Evolutionary conservation across 345 rosid genomes (phyloP), one percentile per base, ranked within the genome.

Genomic region (Corchorus capsularis): DNA sequence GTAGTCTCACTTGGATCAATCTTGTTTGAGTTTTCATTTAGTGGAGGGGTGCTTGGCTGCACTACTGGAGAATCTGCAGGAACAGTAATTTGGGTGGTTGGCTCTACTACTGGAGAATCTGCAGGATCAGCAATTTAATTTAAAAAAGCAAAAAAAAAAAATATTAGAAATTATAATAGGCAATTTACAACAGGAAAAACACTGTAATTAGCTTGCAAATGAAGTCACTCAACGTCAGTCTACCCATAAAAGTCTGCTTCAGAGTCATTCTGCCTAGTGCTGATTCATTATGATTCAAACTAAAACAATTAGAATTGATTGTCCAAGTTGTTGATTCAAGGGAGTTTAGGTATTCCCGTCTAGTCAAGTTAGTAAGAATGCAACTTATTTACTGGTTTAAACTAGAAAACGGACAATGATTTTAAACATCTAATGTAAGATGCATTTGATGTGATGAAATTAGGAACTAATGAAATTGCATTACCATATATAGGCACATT

Each of bases 61-160:
- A 15, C 67, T 69, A 61, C 39, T 19, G 86, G 83, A 46, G 85
- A 83, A 73, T 83, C 93, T 90, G 89, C 79, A 83, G 34, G 0
- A 32, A 76, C 34, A 56, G 68, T 65, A 64, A 49, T 72, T 69
- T 61, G 73, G n/a, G 60, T 63, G 73, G 62, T 73, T 39, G 63
- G 61, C 61, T 72, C 83, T 41, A 15, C 67, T 69, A 61, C 39
- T 19, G 86, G 83, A 46, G 85, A 83, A 73, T 83, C 93, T 90
- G 89, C 79, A 83, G 34, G 0, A 32, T 74, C 34, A 56, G 68
- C 61, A 64, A 49, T 72, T 69, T 61, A 19, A 55, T 47, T 8
- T n/a, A 7, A 3, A 62, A 27, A 62, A 37, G 57, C 19, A 54
- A 60, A 27, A 37, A 8, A 27, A 37, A 8, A 52, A 2, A 1